Base-by-base conservation (phyloP, 2,329 filamentous ascomycete genomes). In the Aaosphaeria arxii region DNA sequence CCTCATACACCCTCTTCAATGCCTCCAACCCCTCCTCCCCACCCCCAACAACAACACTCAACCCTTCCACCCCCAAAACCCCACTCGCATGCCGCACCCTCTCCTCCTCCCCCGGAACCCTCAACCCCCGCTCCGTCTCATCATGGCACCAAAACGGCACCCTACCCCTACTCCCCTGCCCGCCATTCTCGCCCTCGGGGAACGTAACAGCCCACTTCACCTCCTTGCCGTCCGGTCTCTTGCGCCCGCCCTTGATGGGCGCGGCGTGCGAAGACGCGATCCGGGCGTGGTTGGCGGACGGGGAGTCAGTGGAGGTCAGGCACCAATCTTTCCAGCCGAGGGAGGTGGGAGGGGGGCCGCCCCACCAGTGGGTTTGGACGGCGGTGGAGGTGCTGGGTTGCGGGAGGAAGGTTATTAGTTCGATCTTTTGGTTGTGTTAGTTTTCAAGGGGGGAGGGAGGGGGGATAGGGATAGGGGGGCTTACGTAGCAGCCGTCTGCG, bases 101-200 rank as follows among this genome's bases (percentile, higher is more conserved):
- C 30, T 54, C 69, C 5, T 45, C 56, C 0, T 67, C 57, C 3
- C 73, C 57, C 5, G 84, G 82, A 3, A 86, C 84, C 0, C 85
- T 69, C 2, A 81, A 61, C n/a, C 69, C 55, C 5, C 85, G 66
- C 2, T 76, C 69, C 2, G 84, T 87, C 9, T 80, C 67, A 61
- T 88, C 85, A 42, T 87, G 75, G 33, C 65, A 69, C 48, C 64
- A 88, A 56, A 88, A 88, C 0, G 85, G 85, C 7, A 84, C 59
- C 11, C 70, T 68, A 0, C 84, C 82, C 0, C 78, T 69, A 4
- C 45, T 46, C 6, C 17, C 13, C 49, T 68, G 64, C 0, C 61
- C 63, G 1, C 63, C 61, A 6, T 70, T 66, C 1, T 72, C 62
- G 9, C 69, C 68, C n/a, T 71, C 63, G 0, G 75, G 74, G 13